These are phyloP conservation scores for Astrothelium subdiscretum DNA, from an alignment of 495 filamentous ascomycete genomes.

Conservation along the genomic window DNA sequence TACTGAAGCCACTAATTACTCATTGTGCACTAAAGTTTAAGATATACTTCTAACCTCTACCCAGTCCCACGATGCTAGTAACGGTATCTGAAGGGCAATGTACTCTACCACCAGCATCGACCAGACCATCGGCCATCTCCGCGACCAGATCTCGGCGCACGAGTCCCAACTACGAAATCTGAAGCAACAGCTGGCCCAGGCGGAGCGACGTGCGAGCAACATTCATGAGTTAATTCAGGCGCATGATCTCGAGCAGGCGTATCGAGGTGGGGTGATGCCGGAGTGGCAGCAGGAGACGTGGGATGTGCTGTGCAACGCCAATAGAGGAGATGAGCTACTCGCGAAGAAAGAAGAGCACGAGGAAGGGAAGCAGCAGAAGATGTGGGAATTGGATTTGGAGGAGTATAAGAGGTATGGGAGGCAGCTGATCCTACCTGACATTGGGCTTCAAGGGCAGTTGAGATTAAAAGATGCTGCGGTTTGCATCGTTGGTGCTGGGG, in stretches of 20 bases:
- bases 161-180: conserved; percentile 22
- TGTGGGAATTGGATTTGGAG: conserved; percentile 50
- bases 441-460: conserved; percentile 76
- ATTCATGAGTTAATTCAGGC: background rate
- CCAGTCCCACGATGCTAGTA: background rate
- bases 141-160: conserved; percentile 20
- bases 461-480: conserved; percentile 57
- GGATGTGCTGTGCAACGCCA: conserved; percentile 10
- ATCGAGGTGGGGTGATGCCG: conserved; percentile 17
- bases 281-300: conserved; percentile 20
- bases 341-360: background rate
- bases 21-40: too few species aligned
- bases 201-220: conserved; percentile 13
- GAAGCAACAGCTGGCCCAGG: conserved; percentile 19
- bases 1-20: too few species aligned
- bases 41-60: background rate
- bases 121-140: conserved; percentile 13
- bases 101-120: background rate
- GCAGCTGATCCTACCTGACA: conserved; percentile 79
- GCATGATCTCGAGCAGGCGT: conserved; percentile 9
- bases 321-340: background rate
- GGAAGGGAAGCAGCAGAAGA: conserved; percentile 17
- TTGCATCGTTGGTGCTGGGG: conserved; percentile 83
- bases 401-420: conserved; percentile 82
- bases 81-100: background rate